Evolutionary conservation across 345 rosid genomes (phyloP), one percentile per base, ranked within the genome.

Genomic region (Excoecaria cochinchinensis): DNA sequence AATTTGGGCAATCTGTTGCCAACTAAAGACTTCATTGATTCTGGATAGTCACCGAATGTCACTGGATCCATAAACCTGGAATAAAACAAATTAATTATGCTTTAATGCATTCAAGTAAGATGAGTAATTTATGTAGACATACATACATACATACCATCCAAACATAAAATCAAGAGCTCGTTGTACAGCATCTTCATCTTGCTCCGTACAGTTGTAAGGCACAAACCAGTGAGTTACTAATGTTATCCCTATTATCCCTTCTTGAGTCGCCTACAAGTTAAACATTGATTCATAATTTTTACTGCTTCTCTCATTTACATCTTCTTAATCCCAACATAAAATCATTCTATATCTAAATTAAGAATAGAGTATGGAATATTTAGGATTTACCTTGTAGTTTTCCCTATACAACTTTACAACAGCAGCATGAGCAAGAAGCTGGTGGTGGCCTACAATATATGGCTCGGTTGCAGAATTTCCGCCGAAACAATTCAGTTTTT

Each of bases 181-280:
- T 51, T 65, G 38, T 0, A 84, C 81, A 31, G 90, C 89, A 50
- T 82, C 51, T 44, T 21, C 15, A 59, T 89, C 70, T 6, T 60
- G 71, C 38, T 13, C 59, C 40, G 86, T 67, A 48, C 62, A 22
- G 14, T 86, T 81, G 53, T 69, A 75, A 1, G 90, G 92, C 36
- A 75, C 63, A 22, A 79, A 78, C 92, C 92, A 87, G 3, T n/a
- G 0, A 6, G 76, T 24, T 10, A 71, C 56, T 17, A 87, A n/a
- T 5, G 85, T 71, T 14, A 86, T 84, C 24, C 93, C 93, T 5
- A 89, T 89, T 11, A 36, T 9, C 3, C 93, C 93, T 6, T 78
- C 79, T 42, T 86, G 93, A 42, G 31, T 69, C 19, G 6, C 40
- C 92, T 89, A 68, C 69, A 62, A 31, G 31, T 31, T 31, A 31